phyloP scores from a whole-genome alignment of 2,329 filamentous ascomycete species.

The Westerdykella sp. region DNA sequence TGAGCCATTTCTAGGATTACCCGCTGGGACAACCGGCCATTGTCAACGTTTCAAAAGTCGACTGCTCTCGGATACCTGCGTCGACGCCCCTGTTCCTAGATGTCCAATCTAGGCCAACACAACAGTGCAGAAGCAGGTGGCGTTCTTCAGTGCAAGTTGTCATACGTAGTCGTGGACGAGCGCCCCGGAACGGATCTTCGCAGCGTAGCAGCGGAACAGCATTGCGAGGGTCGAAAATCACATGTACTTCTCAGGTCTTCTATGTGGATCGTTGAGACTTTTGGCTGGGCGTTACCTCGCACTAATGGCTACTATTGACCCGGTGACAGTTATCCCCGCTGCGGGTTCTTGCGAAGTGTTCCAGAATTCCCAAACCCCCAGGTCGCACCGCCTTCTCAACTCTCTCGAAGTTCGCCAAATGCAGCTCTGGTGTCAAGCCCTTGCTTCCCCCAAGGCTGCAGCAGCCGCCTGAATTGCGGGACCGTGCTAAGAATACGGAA shows the following conservation, averaged over 20 bases:
- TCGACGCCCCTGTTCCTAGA: constrained; percentile 21
- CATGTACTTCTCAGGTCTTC: constrained; percentile 12
- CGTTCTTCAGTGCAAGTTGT: too few species aligned
- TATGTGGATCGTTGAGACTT: neutral
- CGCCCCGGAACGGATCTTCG: constrained; percentile 15
- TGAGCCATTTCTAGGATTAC: too few species aligned
- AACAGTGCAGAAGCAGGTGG: constrained; percentile 19
- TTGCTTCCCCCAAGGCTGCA: constrained; percentile 12
- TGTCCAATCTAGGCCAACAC: constrained; percentile 21
- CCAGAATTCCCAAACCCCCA: too few species aligned
- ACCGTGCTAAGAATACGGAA: too few species aligned
- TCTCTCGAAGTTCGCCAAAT: constrained; percentile 6
- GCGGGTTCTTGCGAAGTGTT: constrained; percentile 4
- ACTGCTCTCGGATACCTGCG: constrained; percentile 18
- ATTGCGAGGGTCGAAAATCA: constrained; percentile 5
- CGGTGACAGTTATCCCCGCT: neutral
- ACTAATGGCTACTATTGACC: too few species aligned
- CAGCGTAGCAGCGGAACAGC: constrained; percentile 11
- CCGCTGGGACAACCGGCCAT: neutral
- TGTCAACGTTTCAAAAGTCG: constrained; percentile 21
- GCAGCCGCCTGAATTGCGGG: neutral
- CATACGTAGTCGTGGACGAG: constrained; percentile 17
- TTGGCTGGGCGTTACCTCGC: too few species aligned
- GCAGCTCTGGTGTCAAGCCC: constrained; percentile 12
- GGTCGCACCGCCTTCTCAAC: constrained; percentile 5